phyloP scores from a whole-genome alignment of 2,329 filamentous ascomycete species.

The Paecilomyces variotii region DNA sequence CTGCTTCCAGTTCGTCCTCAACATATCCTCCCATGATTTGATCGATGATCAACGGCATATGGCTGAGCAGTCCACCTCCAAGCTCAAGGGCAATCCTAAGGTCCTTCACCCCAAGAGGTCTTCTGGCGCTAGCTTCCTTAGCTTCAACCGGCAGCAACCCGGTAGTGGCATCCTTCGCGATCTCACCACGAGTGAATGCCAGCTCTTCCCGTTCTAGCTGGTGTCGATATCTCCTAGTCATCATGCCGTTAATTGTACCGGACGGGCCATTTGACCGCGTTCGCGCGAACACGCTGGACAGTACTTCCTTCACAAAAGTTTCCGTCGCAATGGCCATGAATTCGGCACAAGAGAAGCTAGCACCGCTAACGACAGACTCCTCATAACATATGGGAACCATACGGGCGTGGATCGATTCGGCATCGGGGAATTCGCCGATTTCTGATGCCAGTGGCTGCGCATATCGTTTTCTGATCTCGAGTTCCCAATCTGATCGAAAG shows the following conservation, averaged over 20 bases:
- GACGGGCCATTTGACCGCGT: constrained; percentile 52
- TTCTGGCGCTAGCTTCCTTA: constrained; percentile 63
- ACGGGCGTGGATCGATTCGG: constrained; percentile 48
- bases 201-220: constrained; percentile 72
- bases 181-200: constrained; percentile 61
- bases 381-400: constrained; percentile 61
- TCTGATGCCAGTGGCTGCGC: constrained; percentile 53
- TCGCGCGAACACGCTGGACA: constrained; percentile 47
- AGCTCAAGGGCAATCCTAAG: constrained; percentile 67
- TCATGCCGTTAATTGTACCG: constrained; percentile 61
- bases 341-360: constrained; percentile 47
- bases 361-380: constrained; percentile 50
- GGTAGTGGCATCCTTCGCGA: constrained; percentile 60
- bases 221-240: constrained; percentile 68
- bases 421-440: constrained; percentile 55
- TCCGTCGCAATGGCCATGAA: constrained; percentile 55
- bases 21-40: constrained; percentile 63
- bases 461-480: constrained; percentile 59
- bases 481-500: constrained; percentile 47
- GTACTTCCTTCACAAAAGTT: constrained; percentile 54
- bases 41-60: constrained; percentile 68
- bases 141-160: constrained; percentile 76
- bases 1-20: constrained; percentile 63
- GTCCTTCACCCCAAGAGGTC: constrained; percentile 69
- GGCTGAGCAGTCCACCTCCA: constrained; percentile 65